Conservation (phyloP, 129 eudicot genomes). For the Oenanthe sinensis region DNA sequence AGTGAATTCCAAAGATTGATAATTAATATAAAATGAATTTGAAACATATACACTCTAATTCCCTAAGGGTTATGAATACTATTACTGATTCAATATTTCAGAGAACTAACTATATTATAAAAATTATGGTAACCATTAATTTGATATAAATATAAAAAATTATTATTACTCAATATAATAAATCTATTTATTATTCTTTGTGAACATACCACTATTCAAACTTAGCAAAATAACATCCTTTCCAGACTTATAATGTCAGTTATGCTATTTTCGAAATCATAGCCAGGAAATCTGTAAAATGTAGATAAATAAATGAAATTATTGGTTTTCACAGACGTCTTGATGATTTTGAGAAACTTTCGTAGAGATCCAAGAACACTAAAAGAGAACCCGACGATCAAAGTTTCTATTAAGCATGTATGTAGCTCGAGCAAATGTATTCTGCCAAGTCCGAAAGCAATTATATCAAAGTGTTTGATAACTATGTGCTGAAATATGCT, state of each 20-base stretch:
- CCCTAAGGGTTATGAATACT: neutral
- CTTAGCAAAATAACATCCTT: neutral
- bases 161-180: too few relatives aligned
- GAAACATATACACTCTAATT: too few relatives aligned
- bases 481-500: neutral
- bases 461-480: neutral
- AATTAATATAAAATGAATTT: too few relatives aligned
- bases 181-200: too few relatives aligned
- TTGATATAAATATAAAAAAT: too few relatives aligned
- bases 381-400: neutral
- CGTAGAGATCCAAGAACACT: neutral
- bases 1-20: too few relatives aligned
- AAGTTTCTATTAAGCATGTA: neutral
- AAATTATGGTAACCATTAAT: too few relatives aligned
- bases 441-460: neutral
- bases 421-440: neutral
- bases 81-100: neutral
- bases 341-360: neutral
- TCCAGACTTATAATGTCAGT: neutral
- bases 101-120: neutral
- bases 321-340: neutral
- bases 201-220: neutral
- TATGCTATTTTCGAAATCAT: neutral
- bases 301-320: neutral
- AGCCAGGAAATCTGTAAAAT: neutral